These are phyloP conservation scores for Dissoconium aciculare DNA, from an alignment of 2,329 filamentous ascomycete species.

Conservation along the genomic window DNA sequence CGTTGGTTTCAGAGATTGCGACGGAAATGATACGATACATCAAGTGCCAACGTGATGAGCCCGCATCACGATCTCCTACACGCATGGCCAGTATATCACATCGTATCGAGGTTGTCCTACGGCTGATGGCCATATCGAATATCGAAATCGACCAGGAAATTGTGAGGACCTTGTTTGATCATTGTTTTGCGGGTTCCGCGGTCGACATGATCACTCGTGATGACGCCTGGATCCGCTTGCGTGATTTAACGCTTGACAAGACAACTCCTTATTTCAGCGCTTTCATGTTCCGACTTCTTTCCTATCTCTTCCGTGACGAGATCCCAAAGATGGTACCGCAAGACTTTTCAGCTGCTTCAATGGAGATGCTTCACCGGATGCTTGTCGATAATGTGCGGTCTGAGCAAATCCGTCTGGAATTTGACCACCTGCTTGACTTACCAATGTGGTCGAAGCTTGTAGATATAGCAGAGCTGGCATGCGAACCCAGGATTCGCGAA, in stretches of 20 bases:
- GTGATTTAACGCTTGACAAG: not conserved
- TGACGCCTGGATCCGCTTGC: not conserved
- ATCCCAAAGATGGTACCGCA: not conserved
- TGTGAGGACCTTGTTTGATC: not conserved
- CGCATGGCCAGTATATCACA: too few species aligned
- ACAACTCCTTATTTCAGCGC: not conserved
- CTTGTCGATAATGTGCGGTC: not conserved
- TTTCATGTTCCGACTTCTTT: not conserved
- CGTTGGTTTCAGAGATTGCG: too few species aligned
- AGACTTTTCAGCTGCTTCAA: not conserved
- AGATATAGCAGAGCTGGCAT: slow-evolving; percentile 9
- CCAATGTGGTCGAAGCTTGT: slow-evolving; percentile 12
- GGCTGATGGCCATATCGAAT: slow-evolving; percentile 20
- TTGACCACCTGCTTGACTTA: slow-evolving; percentile 8
- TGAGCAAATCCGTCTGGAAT: not conserved
- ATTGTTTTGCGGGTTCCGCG: not conserved
- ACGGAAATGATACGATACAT: too few species aligned
- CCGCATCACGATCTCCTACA: too few species aligned
- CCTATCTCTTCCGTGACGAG: not conserved
- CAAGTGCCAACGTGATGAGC: too few species aligned
- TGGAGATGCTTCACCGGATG: not conserved
- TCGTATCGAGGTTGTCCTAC: slow-evolving; percentile 47
- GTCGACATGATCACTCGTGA: not conserved
- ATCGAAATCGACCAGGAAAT: too few species aligned
- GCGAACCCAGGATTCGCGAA: slow-evolving; percentile 2